Conservation (phyloP, 345 rosid species). For the Bruguiera sexangula region DNA sequence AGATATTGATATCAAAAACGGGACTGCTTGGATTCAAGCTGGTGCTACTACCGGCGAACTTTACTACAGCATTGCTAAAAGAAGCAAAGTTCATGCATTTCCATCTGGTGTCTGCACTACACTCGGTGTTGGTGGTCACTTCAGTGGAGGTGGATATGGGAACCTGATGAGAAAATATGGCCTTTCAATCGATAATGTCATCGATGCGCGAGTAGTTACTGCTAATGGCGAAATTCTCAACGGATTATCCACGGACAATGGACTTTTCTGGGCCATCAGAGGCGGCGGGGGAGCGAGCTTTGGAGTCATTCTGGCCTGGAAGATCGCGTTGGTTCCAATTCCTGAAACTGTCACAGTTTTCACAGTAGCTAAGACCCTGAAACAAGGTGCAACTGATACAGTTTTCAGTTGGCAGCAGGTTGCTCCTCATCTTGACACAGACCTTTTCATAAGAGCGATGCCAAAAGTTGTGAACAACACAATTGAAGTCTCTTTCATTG, state of each 20-base stretch:
- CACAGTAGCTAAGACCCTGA: conserved; percentile 17
- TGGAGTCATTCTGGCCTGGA: conserved; percentile 22
- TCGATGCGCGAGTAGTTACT: conserved; percentile 20
- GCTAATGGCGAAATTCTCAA: conserved; percentile 16
- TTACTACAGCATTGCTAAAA: conserved; percentile 19
- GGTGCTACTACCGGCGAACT: conserved; percentile 25
- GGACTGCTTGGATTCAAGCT: conserved; percentile 22
- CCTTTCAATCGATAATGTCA: conserved; percentile 13
- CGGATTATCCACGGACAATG: conserved; percentile 10
- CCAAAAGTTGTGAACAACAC: not conserved
- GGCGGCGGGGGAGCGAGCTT: conserved; percentile 25
- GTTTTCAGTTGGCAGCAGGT: conserved; percentile 18
- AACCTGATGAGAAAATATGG: conserved; percentile 26
- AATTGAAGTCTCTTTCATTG: not conserved
- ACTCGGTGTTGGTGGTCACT: conserved; percentile 24
- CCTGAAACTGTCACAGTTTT: conserved; percentile 19
- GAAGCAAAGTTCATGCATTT: conserved; percentile 19
- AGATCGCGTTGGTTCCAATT: conserved; percentile 17
- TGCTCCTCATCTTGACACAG: conserved; percentile 16
- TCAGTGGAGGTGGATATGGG: conserved; percentile 24
- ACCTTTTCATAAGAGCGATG: conserved; percentile 18
- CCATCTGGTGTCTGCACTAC: conserved; percentile 21
- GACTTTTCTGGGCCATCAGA: conserved; percentile 24
- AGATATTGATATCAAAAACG: conserved; percentile 1
- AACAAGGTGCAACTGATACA: conserved; percentile 13